These are phyloP conservation scores for Chrysanthemum makinoi DNA, from an alignment of 129 eudicot species.

Conservation along the genomic window DNA sequence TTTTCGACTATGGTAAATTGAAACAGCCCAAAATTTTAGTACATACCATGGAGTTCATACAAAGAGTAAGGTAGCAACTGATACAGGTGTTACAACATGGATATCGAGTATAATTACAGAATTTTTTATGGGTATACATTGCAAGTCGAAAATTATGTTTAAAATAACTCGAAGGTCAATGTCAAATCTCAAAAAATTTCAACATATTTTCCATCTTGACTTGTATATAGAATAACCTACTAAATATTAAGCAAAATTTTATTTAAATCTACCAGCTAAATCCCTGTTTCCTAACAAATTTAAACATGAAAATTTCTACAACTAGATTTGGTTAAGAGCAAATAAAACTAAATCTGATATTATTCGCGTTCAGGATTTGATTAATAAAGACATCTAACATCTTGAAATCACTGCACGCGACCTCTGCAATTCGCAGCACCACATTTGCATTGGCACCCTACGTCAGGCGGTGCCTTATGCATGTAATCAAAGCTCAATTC, in stretches of 20 bases:
- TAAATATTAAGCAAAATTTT: conserved; percentile 13
- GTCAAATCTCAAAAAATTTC: conserved; percentile 22
- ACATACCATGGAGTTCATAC: no score
- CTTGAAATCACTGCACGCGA: conserved; percentile 42
- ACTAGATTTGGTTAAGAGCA: conserved; percentile 12
- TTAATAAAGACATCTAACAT: conserved; percentile 5
- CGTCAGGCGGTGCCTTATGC: conserved; percentile 55
- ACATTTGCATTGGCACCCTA: conserved; percentile 73
- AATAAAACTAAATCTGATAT: conserved; percentile 26
- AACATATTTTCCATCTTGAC: conserved; percentile 14
- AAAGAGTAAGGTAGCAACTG: no score
- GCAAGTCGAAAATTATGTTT: neutral
- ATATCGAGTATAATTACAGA: no score
- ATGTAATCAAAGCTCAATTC: conserved; percentile 72
- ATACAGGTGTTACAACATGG: no score
- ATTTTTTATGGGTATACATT: no score
- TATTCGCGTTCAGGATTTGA: conserved; percentile 22
- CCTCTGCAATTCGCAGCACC: conserved; percentile 79
- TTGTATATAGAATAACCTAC: conserved; percentile 14
- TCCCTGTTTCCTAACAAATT: conserved; percentile 25
- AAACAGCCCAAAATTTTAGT: no score
- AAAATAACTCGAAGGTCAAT: neutral
- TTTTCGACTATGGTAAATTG: no score
- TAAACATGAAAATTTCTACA: conserved; percentile 19
- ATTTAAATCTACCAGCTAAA: conserved; percentile 31